phyloP scores from a whole-genome alignment of 2,329 filamentous ascomycete genomes.

The Tympanopsis confertula region DNA sequence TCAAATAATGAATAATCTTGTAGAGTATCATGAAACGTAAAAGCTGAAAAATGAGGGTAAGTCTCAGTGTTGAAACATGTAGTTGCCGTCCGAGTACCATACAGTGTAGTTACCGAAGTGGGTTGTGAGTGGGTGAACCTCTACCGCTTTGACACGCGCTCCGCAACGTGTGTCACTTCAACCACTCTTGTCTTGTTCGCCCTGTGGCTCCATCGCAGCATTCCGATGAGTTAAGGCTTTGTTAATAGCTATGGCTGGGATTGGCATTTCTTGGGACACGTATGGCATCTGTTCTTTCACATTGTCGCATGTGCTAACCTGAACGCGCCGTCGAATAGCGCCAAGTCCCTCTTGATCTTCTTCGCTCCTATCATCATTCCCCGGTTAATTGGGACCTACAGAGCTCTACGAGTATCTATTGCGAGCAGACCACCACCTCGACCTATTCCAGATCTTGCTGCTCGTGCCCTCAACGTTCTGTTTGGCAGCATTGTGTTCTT shows the following conservation, averaged over 20 bases:
- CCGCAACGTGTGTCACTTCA: too few relatives aligned
- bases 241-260: neutral
- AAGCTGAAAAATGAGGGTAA: too few relatives aligned
- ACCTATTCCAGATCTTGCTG: neutral
- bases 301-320: neutral
- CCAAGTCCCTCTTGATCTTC: constrained; percentile 1
- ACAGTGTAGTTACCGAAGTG: too few relatives aligned
- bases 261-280: neutral
- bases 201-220: too few relatives aligned
- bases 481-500: neutral
- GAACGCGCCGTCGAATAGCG: neutral
- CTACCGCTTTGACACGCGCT: too few relatives aligned
- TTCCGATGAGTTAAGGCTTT: too few relatives aligned
- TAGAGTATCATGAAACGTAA: too few relatives aligned
- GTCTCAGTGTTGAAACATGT: too few relatives aligned
- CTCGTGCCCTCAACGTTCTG: neutral
- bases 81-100: too few relatives aligned
- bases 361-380: constrained; percentile 1
- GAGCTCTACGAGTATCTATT: neutral
- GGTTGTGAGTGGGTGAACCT: too few relatives aligned
- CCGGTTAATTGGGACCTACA: neutral
- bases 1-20: too few relatives aligned
- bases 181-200: too few relatives aligned
- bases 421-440: neutral
- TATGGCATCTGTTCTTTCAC: neutral